A percentile compares a stretch with the other conserved stretches of the same genome.
Evolutionary conservation across 441 rosid species (phyloP).

Genomic region (Metrosideros polymorpha): DNA sequence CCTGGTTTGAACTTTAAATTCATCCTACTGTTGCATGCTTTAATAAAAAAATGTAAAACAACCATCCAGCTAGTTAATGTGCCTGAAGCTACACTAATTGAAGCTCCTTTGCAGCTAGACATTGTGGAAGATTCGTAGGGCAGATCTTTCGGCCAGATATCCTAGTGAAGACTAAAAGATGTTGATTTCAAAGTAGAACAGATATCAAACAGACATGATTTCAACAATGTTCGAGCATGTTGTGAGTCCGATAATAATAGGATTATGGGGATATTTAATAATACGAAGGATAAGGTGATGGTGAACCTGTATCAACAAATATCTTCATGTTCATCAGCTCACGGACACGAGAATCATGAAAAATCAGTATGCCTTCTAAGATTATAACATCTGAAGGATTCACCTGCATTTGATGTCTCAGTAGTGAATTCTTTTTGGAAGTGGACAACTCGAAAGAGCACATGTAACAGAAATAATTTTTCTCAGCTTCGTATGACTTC

Average conservation of each 20-base stretch:
- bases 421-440: conserved; percentile 2
- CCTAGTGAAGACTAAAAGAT: background rate
- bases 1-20: background rate
- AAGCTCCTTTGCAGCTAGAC: background rate
- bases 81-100: background rate
- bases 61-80: background rate
- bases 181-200: background rate
- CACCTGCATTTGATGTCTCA: conserved; percentile 43
- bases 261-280: background rate
- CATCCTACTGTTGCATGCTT: background rate
- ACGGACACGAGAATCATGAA: conserved; percentile 89
- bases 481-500: background rate
- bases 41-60: background rate
- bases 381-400: conserved; percentile 96
- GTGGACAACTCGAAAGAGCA: background rate
- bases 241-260: background rate
- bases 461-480: background rate
- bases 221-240: background rate
- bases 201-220: background rate
- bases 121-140: background rate
- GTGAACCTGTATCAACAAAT: conserved; percentile 94
- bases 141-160: background rate
- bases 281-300: background rate
- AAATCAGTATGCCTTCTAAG: conserved; percentile 93
- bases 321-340: conserved; percentile 98